Evolutionary conservation across 306 rosid genomes (phyloP).

Genomic region (Neltuma alba): DNA sequence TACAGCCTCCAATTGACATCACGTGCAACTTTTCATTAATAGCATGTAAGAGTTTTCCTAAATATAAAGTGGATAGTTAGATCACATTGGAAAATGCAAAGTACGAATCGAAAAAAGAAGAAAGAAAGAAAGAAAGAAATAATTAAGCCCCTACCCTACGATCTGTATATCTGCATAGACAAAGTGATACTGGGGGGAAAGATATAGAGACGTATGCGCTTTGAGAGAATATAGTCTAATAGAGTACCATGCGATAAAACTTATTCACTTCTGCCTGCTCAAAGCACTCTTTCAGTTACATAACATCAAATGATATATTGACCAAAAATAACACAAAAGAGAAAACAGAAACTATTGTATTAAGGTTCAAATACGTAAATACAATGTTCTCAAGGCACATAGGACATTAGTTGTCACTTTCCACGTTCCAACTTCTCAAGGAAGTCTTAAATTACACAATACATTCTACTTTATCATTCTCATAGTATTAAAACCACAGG

Average conservation of each 20-base stretch:
- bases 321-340: not conserved
- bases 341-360: not conserved
- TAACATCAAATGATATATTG: not conserved
- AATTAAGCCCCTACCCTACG: not conserved
- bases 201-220: not conserved
- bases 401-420: not conserved
- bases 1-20: not conserved
- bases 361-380: not conserved
- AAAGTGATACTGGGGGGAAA: not conserved
- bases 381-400: not conserved
- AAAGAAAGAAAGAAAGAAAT: not conserved
- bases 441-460: conserved; percentile 2
- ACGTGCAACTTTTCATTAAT: not conserved
- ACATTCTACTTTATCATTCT: not conserved
- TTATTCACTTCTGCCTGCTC: not conserved
- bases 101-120: too few relatives aligned
- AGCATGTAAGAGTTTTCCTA: not conserved
- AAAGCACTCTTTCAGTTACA: not conserved
- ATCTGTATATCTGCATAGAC: not conserved
- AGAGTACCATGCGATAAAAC: not conserved
- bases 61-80: not conserved
- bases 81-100: not conserved
- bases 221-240: not conserved
- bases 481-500: not conserved
- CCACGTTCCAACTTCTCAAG: conserved; percentile 11